Base-by-base conservation (phyloP, 2,329 filamentous ascomycete species). In the Colletotrichum sp. region DNA sequence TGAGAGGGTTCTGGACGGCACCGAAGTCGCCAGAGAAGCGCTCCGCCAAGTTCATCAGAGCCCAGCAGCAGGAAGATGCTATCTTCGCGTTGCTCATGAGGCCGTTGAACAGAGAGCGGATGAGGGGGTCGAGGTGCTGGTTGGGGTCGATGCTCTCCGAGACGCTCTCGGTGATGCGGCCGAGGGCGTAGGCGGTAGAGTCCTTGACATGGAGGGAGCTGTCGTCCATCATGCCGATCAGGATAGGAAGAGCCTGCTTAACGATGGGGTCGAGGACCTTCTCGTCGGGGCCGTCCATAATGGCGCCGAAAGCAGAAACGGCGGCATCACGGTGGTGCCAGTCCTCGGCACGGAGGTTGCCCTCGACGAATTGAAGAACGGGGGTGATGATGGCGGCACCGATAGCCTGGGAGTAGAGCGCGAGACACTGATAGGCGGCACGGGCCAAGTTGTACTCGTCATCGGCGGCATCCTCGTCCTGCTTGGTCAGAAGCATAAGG, bases 1-100 rank as follows among this genome's bases (percentile, higher is more conserved):
- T 98, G 66, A 99, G 89, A 59, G 95, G 91, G 87, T 99, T 99
- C 81, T 93, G 89, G 57, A 89, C 81, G 76, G 93, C 94, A 66
- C 95, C 95, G 72, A 93, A 90, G 71, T 98, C 96, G 74, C 96
- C 95, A 34, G 96, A 95, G 84, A 99, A 99, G 77, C 96, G 94
- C 84, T 99, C 97, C 13, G 97, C 96, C 83, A 99, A 88, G 87
- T 99, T 99, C 95, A 99, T 99, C 79, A 99, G 88, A 36, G 97
- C 96, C 97, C 98, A 98, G 88, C 97, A 99, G 92, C 97, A 99
- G 34, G 97, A 99, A 71, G 95, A 93, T 36, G 96, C 97, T 93
- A 99, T 99, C 91, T 98, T 98, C 76, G 96, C 94, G 84, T 94
- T 97, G 87, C 95, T 96, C 76, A 95, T 92, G 76, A 99, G 90